These are phyloP conservation scores for Leptodontidium sp. DNA, from an alignment of 2,329 filamentous ascomycete species.

Conservation along the genomic window DNA sequence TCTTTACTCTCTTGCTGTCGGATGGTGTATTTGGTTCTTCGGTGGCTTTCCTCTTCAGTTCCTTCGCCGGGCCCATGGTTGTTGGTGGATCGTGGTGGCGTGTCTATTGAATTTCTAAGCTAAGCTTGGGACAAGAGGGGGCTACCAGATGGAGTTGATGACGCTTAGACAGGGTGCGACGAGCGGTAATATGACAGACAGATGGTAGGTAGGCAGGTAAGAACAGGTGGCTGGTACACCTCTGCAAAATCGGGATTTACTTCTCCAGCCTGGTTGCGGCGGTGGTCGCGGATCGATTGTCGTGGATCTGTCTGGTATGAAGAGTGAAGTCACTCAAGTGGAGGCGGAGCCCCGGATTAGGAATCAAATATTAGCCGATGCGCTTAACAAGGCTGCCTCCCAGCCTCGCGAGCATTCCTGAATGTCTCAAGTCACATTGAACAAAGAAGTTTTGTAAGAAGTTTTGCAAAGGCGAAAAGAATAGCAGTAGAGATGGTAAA, in stretches of 20 bases:
- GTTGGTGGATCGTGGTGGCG: background rate
- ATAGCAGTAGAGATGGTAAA: background rate
- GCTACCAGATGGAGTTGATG: background rate
- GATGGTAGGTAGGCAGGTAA: background rate
- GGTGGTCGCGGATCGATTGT: background rate
- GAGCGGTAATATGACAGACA: background rate
- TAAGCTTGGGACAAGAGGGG: background rate
- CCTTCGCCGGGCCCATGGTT: constrained; percentile 41
- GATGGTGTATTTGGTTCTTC: constrained; percentile 70
- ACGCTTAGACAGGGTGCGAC: background rate
- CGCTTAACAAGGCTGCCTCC: constrained; percentile 10
- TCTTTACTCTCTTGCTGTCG: constrained; percentile 71
- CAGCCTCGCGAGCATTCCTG: constrained; percentile 19
- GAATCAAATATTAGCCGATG: constrained; percentile 8
- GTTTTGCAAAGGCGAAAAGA: too few species aligned
- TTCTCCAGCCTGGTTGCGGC: constrained; percentile 5
- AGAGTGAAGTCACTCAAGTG: constrained; percentile 14
- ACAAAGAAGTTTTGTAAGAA: background rate
- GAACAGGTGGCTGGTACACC: background rate
- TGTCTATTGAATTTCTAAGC: background rate
- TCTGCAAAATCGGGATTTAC: background rate
- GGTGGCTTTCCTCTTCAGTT: constrained; percentile 74
- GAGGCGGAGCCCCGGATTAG: constrained; percentile 17
- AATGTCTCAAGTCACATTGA: background rate
- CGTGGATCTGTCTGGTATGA: constrained; percentile 4